A percentile compares a stretch with the other conserved stretches of the same genome.
phyloP scores from a whole-genome alignment of 192 early-diverging fungal species.

The Umbelopsis sp. region DNA sequence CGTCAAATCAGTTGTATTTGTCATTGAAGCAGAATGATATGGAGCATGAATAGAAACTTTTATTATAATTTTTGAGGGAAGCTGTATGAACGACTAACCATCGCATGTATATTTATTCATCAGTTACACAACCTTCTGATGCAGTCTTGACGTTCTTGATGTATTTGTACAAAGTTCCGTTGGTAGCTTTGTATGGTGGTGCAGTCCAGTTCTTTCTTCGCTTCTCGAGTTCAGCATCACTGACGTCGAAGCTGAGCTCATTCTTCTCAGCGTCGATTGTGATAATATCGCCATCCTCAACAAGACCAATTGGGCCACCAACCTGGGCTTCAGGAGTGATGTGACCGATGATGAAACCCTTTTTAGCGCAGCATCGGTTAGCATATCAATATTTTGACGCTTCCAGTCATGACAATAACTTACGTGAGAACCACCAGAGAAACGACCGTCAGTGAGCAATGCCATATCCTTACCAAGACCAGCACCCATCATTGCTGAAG shows the following conservation, averaged over 20 bases:
- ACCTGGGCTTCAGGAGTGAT: conserved; percentile 97
- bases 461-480: conserved; percentile 98
- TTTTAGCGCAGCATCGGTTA: conserved; percentile 18
- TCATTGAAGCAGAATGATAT: too few relatives aligned
- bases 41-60: too few relatives aligned
- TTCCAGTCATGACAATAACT: conserved; percentile 22
- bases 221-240: conserved; percentile 74
- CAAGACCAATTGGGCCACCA: conserved; percentile 93
- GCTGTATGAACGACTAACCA: not conserved
- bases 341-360: conserved; percentile 99
- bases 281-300: conserved; percentile 89
- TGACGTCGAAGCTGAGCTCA: conserved; percentile 76
- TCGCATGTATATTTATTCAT: conserved; percentile 57
- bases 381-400: not conserved
- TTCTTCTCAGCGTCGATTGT: conserved; percentile 85
- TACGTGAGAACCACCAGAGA: conserved; percentile 96
- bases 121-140: conserved; percentile 84
- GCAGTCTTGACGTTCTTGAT: conserved; percentile 85
- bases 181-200: conserved; percentile 86
- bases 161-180: conserved; percentile 93
- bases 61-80: not conserved
- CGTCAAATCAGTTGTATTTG: too few relatives aligned
- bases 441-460: conserved; percentile 96
- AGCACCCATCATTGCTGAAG: conserved; percentile 98
- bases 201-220: conserved; percentile 75